These are phyloP conservation scores for Naganishia randhawae DNA, from an alignment of 768 basidiomycete species.

Conservation along the genomic window DNA sequence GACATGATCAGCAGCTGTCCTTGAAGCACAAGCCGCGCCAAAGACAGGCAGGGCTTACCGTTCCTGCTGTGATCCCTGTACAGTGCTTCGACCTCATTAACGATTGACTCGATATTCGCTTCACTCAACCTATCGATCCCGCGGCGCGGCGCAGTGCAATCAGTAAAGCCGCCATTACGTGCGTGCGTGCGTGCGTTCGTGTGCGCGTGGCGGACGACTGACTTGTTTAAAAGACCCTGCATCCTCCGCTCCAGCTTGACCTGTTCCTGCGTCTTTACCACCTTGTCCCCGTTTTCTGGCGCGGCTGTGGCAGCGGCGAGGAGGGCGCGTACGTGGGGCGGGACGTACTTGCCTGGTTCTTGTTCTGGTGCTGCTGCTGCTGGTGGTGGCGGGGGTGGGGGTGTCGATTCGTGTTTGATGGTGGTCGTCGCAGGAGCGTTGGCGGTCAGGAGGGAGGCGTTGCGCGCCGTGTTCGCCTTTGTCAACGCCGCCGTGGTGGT, in stretches of 20 bases:
- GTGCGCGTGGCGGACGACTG: too few relatives aligned
- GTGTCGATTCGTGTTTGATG: background rate
- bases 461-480: slow-evolving; percentile 25
- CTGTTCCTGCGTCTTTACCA: slow-evolving; percentile 51
- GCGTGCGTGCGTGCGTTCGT: too few relatives aligned
- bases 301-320: slow-evolving; percentile 27
- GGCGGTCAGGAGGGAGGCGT: background rate
- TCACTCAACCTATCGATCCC: slow-evolving; percentile 65
- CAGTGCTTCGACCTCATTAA: slow-evolving; percentile 68
- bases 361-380: background rate
- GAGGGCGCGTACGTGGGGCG: slow-evolving; percentile 64
- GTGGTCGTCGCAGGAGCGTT: background rate
- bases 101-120: slow-evolving; percentile 72
- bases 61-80: slow-evolving; percentile 74
- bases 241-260: slow-evolving; percentile 67
- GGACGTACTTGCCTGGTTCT: slow-evolving; percentile 60
- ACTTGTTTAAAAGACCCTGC: slow-evolving; percentile 84
- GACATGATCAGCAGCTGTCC: background rate
- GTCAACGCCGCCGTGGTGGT: slow-evolving; percentile 16
- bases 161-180: too few relatives aligned
- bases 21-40: slow-evolving; percentile 11
- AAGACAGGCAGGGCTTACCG: slow-evolving; percentile 55
- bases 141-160: too few relatives aligned
- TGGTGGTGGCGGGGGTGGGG: background rate
- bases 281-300: slow-evolving; percentile 47